Evolutionary conservation across 164 flowering plant species (phyloP).

Genomic region (Sextonia rubra): DNA sequence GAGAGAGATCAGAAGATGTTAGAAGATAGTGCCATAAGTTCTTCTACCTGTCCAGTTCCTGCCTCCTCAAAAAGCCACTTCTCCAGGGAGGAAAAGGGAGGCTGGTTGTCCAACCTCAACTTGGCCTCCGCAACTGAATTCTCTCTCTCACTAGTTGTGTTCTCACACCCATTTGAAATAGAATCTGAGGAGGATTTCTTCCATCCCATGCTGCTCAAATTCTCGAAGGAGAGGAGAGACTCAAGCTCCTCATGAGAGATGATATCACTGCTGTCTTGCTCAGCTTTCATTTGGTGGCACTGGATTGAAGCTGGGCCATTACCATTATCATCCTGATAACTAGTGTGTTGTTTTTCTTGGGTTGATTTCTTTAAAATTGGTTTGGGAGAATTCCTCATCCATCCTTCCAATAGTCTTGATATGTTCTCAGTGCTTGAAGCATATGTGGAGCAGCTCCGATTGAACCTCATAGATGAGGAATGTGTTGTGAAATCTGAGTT

Average conservation of each 20-base stretch:
- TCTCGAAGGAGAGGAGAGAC: constrained; percentile 50
- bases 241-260: constrained; percentile 45
- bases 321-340: background rate
- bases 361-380: background rate
- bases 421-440: constrained; percentile 91
- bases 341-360: constrained; percentile 1
- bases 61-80: constrained; percentile 35
- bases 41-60: constrained; percentile 17
- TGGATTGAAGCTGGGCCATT: constrained; percentile 1
- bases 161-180: constrained; percentile 13
- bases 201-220: constrained; percentile 34
- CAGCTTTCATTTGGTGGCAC: constrained; percentile 12
- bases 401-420: constrained; percentile 77
- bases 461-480: constrained; percentile 13
- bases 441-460: constrained; percentile 34
- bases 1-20: constrained; percentile 1
- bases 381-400: constrained; percentile 76
- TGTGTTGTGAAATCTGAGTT: constrained; percentile 10
- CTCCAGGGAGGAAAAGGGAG: constrained; percentile 21
- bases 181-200: constrained; percentile 36
- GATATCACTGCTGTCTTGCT: constrained; percentile 26
- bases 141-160: background rate
- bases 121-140: constrained; percentile 7
- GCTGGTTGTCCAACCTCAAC: constrained; percentile 10
- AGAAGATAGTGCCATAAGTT: constrained; percentile 48